Percentiles rank a stretch among this genome's conserved stretches.
Conservation (phyloP, 2,329 filamentous ascomycete genomes). For the Chalara sp. region DNA sequence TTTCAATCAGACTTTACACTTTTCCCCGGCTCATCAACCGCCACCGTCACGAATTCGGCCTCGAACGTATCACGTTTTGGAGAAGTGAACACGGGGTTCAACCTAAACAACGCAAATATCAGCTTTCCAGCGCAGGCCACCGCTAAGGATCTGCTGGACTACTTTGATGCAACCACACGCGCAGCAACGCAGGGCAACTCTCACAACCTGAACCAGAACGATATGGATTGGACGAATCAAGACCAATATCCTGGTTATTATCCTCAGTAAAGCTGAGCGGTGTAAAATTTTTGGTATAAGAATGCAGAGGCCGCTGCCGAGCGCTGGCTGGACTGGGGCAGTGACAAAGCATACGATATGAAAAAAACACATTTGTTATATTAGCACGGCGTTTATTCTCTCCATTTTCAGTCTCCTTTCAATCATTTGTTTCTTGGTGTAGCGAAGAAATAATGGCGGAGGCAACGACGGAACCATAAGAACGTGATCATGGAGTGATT, state of each 20-base stretch:
- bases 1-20: constrained; percentile 23
- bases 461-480: too few relatives aligned
- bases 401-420: too few relatives aligned
- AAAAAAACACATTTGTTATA: too few relatives aligned
- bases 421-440: too few relatives aligned
- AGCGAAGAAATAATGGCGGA: too few relatives aligned
- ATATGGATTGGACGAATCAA: constrained; percentile 21
- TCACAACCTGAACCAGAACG: neutral
- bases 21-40: constrained; percentile 19
- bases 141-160: constrained; percentile 22
- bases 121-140: constrained; percentile 13
- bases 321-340: too few relatives aligned
- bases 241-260: constrained; percentile 18
- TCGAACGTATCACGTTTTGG: constrained; percentile 19
- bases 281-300: too few relatives aligned
- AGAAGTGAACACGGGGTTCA: constrained; percentile 16
- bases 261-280: constrained; percentile 11
- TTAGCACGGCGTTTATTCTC: too few relatives aligned
- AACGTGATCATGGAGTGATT: too few relatives aligned
- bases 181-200: constrained; percentile 1
- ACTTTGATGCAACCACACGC: constrained; percentile 18
- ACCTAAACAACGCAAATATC: constrained; percentile 1
- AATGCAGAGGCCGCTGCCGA: too few relatives aligned
- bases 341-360: too few relatives aligned
- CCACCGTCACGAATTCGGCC: constrained; percentile 16